Conservation (phyloP, 73 alveolate genomes). For the Diophrys sp. region DNA sequence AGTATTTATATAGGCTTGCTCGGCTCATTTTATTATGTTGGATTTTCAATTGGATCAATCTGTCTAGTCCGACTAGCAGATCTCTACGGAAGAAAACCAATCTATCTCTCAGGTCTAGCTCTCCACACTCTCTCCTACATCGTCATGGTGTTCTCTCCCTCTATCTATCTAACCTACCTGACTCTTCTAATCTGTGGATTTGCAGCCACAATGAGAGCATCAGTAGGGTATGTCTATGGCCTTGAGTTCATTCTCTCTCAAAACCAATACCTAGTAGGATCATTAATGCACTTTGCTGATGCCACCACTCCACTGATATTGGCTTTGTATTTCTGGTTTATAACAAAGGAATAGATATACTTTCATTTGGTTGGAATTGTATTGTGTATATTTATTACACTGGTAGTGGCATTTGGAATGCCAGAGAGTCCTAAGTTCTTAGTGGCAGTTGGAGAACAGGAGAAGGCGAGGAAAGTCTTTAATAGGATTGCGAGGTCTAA, state of each 20-base stretch:
- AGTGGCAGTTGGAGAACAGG: background rate
- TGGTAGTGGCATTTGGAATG: background rate
- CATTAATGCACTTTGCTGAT: background rate
- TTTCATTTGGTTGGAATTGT: background rate
- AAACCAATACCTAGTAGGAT: background rate
- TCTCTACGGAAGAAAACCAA: conserved; percentile 9
- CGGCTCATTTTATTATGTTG: conserved; percentile 29
- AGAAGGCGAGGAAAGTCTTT: background rate
- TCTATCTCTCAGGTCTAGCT: background rate
- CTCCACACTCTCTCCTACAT: background rate
- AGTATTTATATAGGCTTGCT: conserved; percentile 34
- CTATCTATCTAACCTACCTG: background rate
- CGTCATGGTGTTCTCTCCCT: background rate
- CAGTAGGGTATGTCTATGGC: background rate
- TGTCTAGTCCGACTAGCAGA: conserved; percentile 21
- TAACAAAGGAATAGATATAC: background rate
- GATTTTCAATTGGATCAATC: conserved; percentile 15
- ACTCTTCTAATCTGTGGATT: background rate
- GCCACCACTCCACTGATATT: background rate
- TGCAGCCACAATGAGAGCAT: background rate
- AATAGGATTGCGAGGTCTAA: background rate
- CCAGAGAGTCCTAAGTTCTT: background rate
- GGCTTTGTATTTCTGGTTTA: background rate
- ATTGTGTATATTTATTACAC: background rate
- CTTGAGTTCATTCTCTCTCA: background rate